These are phyloP conservation scores for Venturia pyrina DNA, from an alignment of 2,329 filamentous ascomycete genomes.

Conservation along the genomic window DNA sequence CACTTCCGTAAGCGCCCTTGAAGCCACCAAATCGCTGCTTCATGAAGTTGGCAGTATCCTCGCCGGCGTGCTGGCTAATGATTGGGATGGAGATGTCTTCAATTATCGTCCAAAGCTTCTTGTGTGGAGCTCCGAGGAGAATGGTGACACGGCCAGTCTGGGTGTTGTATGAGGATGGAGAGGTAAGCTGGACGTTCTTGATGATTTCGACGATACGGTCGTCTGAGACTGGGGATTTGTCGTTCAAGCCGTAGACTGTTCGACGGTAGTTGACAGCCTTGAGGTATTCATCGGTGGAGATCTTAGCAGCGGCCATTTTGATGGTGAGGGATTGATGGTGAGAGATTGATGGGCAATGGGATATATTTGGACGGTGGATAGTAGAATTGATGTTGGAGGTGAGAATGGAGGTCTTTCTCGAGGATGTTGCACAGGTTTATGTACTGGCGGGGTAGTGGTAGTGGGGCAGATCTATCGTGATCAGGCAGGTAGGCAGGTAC, in stretches of 20 bases:
- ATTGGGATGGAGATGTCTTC: constrained; percentile 8
- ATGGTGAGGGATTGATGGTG: no score
- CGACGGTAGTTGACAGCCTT: constrained; percentile 12
- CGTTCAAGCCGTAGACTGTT: constrained; percentile 11
- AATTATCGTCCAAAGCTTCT: constrained; percentile 14
- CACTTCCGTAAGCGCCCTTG: constrained; percentile 12
- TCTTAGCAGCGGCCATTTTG: constrained; percentile 3
- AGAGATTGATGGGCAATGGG: not conserved
- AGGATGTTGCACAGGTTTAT: not conserved
- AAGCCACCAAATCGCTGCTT: constrained; percentile 11
- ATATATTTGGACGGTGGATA: no score
- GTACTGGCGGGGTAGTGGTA: not conserved
- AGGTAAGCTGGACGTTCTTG: constrained; percentile 11
- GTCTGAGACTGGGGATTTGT: constrained; percentile 12
- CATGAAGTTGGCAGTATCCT: constrained; percentile 8
- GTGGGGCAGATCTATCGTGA: no score
- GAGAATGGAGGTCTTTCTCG: not conserved
- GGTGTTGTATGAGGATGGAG: constrained; percentile 14
- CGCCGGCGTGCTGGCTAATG: constrained; percentile 4
- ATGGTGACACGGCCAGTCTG: constrained; percentile 13
- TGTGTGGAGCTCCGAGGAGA: constrained; percentile 14
- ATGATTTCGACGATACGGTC: constrained; percentile 15
- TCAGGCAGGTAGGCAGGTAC: not conserved
- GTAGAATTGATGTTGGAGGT: not conserved
- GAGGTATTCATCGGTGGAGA: constrained; percentile 7